A percentile compares a stretch with the other conserved stretches of the same genome.
Conservation (phyloP, 768 basidiomycete genomes). For the Sutorius australiensis region DNA sequence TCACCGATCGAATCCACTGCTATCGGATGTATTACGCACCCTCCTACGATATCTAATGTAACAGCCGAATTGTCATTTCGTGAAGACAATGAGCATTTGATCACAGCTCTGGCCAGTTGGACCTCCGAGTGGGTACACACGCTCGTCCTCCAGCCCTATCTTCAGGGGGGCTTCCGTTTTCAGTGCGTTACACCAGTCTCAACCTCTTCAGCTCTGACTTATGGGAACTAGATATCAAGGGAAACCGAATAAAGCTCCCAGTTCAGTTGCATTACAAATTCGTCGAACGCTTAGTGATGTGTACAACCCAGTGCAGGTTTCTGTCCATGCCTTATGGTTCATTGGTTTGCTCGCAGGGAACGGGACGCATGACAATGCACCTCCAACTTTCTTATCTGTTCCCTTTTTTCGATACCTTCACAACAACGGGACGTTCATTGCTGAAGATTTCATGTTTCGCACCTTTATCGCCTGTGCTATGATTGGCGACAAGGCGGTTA, state of each 20-base stretch:
- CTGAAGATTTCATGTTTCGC: conserved; percentile 35
- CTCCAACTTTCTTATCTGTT: conserved; percentile 25
- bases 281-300: conserved; percentile 19
- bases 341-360: conserved; percentile 26
- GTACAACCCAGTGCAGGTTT: conserved; percentile 27
- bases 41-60: not conserved
- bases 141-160: conserved; percentile 23
- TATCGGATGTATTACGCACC: not conserved
- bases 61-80: not conserved
- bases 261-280: conserved; percentile 18
- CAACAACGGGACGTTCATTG: conserved; percentile 23
- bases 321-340: conserved; percentile 32
- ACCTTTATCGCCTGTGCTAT: conserved; percentile 35
- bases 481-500: conserved; percentile 34
- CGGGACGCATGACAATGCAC: conserved; percentile 8
- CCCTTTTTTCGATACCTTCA: conserved; percentile 31
- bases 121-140: conserved; percentile 24
- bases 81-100: conserved; percentile 4
- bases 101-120: conserved; percentile 22
- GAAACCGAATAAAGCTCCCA: conserved; percentile 1
- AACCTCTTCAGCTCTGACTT: not conserved
- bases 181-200: conserved; percentile 15
- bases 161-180: conserved; percentile 14
- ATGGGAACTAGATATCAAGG: conserved; percentile 16
- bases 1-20: not conserved